Evolutionary conservation across 73 alveolate species (phyloP).

Genomic region (Stentor roeselii): DNA sequence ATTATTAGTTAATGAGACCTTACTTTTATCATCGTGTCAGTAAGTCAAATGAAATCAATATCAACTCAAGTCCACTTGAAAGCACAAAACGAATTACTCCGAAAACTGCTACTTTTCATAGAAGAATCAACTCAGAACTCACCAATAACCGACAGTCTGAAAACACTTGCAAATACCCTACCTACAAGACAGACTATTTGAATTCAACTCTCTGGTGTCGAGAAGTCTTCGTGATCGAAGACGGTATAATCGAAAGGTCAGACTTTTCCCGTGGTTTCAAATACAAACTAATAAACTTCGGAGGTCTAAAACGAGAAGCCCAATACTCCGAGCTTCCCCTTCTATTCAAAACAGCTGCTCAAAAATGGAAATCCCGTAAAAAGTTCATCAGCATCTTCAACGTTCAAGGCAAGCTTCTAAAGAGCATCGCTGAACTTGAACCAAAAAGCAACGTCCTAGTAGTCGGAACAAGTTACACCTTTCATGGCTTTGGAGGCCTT

Average conservation of each 20-base stretch:
- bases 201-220: slow-evolving; percentile 5
- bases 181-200: background rate
- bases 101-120: no score
- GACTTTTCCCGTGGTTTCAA: background rate
- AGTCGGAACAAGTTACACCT: background rate
- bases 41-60: no score
- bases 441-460: background rate
- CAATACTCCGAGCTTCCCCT: background rate
- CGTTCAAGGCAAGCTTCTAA: background rate
- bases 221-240: slow-evolving; percentile 6
- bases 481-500: background rate
- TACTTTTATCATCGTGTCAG: no score
- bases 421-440: background rate
- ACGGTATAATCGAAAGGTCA: background rate
- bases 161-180: no score
- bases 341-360: background rate
- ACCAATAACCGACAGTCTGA: no score
- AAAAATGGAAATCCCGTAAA: background rate
- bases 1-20: no score
- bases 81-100: no score
- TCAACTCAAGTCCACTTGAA: no score
- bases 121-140: no score
- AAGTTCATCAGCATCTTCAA: background rate
- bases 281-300: background rate
- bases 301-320: background rate